phyloP scores from a whole-genome alignment of 2,329 filamentous ascomycete genomes.

The Dendrostoma leiphaemia region DNA sequence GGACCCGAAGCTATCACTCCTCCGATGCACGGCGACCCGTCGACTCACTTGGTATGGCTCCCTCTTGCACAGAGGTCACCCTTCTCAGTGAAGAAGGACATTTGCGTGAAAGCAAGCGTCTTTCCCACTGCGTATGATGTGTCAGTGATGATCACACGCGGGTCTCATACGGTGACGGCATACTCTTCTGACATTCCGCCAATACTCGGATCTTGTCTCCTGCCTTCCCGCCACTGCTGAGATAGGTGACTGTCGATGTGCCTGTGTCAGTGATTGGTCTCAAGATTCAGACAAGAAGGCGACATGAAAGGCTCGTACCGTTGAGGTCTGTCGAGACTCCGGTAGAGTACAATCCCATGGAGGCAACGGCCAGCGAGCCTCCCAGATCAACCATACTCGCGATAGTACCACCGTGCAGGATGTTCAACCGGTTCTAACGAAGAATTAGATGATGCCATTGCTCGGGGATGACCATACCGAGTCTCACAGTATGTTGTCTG shows the following conservation, averaged over 20 bases:
- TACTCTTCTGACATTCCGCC: slow-evolving; percentile 62
- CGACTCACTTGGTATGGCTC: slow-evolving; percentile 62
- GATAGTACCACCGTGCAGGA: slow-evolving; percentile 75
- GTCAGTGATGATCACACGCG: background rate
- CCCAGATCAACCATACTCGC: slow-evolving; percentile 71
- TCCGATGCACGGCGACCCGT: background rate
- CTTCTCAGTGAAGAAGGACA: slow-evolving; percentile 57
- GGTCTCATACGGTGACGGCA: slow-evolving; percentile 14
- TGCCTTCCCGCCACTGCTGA: slow-evolving; percentile 55
- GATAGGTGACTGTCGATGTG: slow-evolving; percentile 54
- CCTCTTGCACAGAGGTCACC: slow-evolving; percentile 60
- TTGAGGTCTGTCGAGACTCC: slow-evolving; percentile 66
- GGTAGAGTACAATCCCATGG: slow-evolving; percentile 60
- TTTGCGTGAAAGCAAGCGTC: slow-evolving; percentile 59
- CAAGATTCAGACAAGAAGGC: background rate
- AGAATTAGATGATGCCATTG: background rate
- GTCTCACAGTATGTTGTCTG: slow-evolving; percentile 68
- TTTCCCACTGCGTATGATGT: slow-evolving; percentile 51
- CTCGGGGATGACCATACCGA: background rate
- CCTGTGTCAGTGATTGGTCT: slow-evolving; percentile 6
- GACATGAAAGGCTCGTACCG: slow-evolving; percentile 34
- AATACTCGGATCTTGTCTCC: slow-evolving; percentile 56
- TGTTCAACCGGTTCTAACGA: slow-evolving; percentile 70
- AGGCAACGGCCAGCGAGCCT: slow-evolving; percentile 64
- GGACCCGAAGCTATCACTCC: background rate